Base-by-base conservation (phyloP, 108 stramenopile species). In the Nitzschia inconspicua region DNA sequence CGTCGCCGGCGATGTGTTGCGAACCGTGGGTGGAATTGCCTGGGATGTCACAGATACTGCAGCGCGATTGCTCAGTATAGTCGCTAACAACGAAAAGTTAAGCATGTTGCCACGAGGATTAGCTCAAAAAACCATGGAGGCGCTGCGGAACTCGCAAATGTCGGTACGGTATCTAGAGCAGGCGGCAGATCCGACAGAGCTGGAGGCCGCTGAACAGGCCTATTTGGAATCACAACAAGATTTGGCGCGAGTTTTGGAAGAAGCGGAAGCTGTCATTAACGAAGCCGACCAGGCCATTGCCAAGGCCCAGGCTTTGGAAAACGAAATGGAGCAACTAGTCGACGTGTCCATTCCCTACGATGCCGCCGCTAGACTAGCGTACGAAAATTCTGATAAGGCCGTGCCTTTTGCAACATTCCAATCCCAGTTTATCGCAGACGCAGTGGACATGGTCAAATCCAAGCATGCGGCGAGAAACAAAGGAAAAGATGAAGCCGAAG, bases 11-110 rank as follows among this genome's bases (percentile, higher is more conserved):
- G 79, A 85, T 48, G 48, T 67, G 0, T 4, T 85, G n/a, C 70
- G 87, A 25, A 50, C 63, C 10, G 61, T 76, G n/a, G 86, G 86
- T 20, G 50, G 42, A 35, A 31, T 62, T 31, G 70, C 82, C n/a
- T 71, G 70, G 78, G 57, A 64, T 57, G 69, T 64, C 1, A 57
- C 75, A 10, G 73, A 73, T 14, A 18, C 47, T 25, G 69, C 60
- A 10, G 8, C 57, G 18, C 37, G 57, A 26, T 35, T 57, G 41
- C 51, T 44, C 9, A 34, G 54, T 32, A 50, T 37, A 29, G 48
- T 40, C 30, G 37, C 52, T 9, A 26, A 27, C n/a, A 18, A 44
- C 42, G 51, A 41, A 39, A 19, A 27, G 32, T 42, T 57, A 56
- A 55, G 16, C 36, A 18, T 22, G 25, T 31, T 35, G 54, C 28